Base-by-base conservation (phyloP, 768 basidiomycete genomes). In the Crepidotus variabilis region DNA sequence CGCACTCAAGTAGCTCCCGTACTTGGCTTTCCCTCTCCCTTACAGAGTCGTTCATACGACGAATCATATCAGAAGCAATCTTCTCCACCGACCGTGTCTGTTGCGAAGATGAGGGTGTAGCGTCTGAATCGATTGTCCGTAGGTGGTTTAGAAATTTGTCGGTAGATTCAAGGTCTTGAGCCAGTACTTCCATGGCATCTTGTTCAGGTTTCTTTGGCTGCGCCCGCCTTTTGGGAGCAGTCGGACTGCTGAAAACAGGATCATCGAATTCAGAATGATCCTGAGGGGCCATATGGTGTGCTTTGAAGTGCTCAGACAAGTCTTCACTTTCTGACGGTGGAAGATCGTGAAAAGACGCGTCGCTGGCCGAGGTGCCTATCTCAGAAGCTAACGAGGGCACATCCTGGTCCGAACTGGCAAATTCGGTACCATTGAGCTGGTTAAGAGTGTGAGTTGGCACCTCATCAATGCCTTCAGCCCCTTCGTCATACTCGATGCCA, bases 401-500 rank as follows among this genome's bases (percentile, higher is more conserved):
- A 50, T 68, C 65, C 28, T 61, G 57, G 45, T 71, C 72, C 13
- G 67, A 65, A 11, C 71, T 65, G 28, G 63, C 60, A 35, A 72
- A 68, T 20, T 73, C 70, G 6, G 69, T 60, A 18, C 67, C 68
- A 56, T 71, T 68, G 16, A 59, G 50, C 21, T 64, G 60, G 52
- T 70, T 63, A 51, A 61, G 67, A 20, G n/a, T 21, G 46, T 56
- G 62, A 35, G 43, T 54, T 35, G 57, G 22, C 55, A 56, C 55
- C 23, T 81, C 82, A 65, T 89, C 91, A 55, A 88, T 89, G 36
- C 88, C 89, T 71, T 92, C 89, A 24, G 88, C 88, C 47, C 88
- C 90, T 67, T 92, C 90, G 59, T 93, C 92, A 61, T 89, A 92
- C 65, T 93, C 92, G 59, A 94, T 87, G 9, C 92, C 92, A 60